A percentile compares a stretch with the other conserved stretches of the same genome.
Conservation (phyloP, 2,329 filamentous ascomycete species). For the Colletotrichum godetiae region DNA sequence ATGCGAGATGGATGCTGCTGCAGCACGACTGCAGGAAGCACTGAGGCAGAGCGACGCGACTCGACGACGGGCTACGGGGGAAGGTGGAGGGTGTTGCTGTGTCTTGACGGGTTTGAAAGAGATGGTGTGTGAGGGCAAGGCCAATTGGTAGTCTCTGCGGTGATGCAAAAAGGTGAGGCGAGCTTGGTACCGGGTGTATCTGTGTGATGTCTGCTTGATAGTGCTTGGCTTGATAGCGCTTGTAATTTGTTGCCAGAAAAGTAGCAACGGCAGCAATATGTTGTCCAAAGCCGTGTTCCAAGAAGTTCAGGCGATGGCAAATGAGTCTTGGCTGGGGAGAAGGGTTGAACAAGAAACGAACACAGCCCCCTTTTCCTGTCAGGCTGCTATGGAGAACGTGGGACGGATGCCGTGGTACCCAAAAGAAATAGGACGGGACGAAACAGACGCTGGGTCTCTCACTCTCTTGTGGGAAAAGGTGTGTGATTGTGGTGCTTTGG, state of each 20-base stretch:
- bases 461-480: background rate
- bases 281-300: constrained; percentile 24
- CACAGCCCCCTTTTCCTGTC: constrained; percentile 36
- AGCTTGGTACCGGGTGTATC: background rate
- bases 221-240: background rate
- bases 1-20: background rate
- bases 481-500: background rate
- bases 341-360: constrained; percentile 30
- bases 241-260: background rate
- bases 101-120: background rate
- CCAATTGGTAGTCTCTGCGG: constrained; percentile 29
- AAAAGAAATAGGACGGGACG: constrained; percentile 14
- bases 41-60: background rate
- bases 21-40: background rate
- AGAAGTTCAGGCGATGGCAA: constrained; percentile 22
- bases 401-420: constrained; percentile 15
- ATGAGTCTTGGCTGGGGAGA: constrained; percentile 4
- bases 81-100: constrained; percentile 2
- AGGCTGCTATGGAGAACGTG: constrained; percentile 31
- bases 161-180: constrained; percentile 6
- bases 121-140: constrained; percentile 30
- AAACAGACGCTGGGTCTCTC: constrained; percentile 3
- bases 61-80: background rate
- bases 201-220: background rate
- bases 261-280: constrained; percentile 1